phyloP scores from a whole-genome alignment of 768 basidiomycete genomes.

The Mycena pura region DNA sequence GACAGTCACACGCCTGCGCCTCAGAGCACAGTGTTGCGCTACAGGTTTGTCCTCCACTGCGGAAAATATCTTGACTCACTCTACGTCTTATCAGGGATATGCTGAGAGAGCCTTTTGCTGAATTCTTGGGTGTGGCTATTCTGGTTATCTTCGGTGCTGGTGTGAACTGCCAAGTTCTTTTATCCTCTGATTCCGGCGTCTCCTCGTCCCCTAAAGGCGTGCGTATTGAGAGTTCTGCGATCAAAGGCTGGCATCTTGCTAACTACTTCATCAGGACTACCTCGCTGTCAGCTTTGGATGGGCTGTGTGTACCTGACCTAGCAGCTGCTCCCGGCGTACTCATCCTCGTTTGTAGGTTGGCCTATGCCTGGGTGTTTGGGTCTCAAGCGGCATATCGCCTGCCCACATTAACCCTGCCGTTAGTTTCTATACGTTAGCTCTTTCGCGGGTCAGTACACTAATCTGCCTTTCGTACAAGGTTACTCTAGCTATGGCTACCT shows the following conservation, averaged over 20 bases:
- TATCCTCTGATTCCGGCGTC: conserved; percentile 45
- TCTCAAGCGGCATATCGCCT: conserved; percentile 47
- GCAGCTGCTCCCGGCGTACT: not conserved
- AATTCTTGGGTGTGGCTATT: conserved; percentile 52
- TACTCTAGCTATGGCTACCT: conserved; percentile 40
- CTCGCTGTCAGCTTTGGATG: conserved; percentile 42
- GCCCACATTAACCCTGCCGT: conserved; percentile 40
- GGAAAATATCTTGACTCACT: no score
- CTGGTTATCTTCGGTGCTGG: conserved; percentile 55
- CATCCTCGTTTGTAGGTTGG: conserved; percentile 27
- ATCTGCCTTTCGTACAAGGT: conserved; percentile 17
- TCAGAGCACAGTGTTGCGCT: not conserved
- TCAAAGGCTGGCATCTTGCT: not conserved
- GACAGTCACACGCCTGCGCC: not conserved
- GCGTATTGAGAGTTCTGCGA: not conserved
- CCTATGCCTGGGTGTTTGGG: conserved; percentile 48
- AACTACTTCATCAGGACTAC: conserved; percentile 38
- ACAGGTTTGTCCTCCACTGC: not conserved
- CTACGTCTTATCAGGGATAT: conserved; percentile 16
- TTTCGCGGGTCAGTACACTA: not conserved
- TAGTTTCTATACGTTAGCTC: not conserved
- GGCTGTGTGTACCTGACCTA: conserved; percentile 35
- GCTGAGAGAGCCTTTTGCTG: conserved; percentile 21
- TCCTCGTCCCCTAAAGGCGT: conserved; percentile 49
- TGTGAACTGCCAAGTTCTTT: conserved; percentile 47